These are phyloP conservation scores for Ganoderma multipileum DNA, from an alignment of 1,284 basidiomycete species.

Conservation along the genomic window DNA sequence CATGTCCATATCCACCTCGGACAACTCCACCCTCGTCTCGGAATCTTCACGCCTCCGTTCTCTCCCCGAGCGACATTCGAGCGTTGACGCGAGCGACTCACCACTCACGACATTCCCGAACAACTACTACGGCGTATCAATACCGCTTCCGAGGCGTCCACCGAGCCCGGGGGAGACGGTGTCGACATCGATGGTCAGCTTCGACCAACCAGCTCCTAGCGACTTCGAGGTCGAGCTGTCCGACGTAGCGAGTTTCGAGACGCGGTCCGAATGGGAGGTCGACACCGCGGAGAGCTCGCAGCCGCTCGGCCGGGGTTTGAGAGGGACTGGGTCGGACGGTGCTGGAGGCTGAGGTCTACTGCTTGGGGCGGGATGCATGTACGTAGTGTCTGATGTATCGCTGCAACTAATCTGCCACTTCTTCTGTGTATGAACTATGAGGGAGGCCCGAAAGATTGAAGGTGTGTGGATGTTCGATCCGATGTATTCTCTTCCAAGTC, in stretches of 20 bases:
- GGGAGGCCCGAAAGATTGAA: no score
- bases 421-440: no score
- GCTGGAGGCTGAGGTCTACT: no score
- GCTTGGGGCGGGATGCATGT: no score
- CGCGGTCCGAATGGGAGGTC: background rate
- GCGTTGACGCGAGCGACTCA: background rate
- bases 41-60: background rate
- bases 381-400: no score
- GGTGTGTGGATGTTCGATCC: no score
- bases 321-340: no score
- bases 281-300: background rate
- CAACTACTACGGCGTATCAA: background rate
- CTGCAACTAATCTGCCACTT: no score
- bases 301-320: background rate
- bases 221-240: background rate
- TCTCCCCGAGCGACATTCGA: background rate
- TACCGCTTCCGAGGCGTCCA: background rate
- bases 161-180: background rate
- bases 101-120: background rate
- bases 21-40: constrained; percentile 1
- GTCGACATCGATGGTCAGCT: constrained; percentile 4
- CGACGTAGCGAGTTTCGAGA: background rate
- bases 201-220: background rate
- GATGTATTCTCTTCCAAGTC: no score
- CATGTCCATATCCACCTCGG: background rate